A percentile compares a stretch with the other conserved stretches of the same genome.
phyloP scores from a whole-genome alignment of 31 red algal species.

The Endocladia muricata region DNA sequence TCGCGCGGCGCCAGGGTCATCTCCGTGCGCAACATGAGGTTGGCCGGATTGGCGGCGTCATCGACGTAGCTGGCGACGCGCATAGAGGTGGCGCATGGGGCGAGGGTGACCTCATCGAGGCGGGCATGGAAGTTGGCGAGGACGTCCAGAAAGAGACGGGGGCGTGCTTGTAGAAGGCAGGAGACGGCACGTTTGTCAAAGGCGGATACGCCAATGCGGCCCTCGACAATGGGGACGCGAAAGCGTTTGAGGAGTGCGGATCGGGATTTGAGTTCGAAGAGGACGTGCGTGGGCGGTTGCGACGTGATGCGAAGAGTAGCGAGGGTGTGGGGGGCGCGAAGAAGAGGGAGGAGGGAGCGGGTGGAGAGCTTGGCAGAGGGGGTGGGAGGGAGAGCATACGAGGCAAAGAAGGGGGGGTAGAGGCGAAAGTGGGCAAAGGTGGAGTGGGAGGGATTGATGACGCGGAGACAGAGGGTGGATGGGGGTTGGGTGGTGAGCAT shows the following conservation, averaged over 20 bases:
- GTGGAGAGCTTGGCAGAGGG: background rate
- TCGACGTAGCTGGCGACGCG: conserved; percentile 43
- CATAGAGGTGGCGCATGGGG: conserved; percentile 20
- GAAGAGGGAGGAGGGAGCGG: conserved; percentile 14
- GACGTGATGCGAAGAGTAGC: conserved; percentile 7
- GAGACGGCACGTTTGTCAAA: background rate
- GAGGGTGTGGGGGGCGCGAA: conserved; percentile 17
- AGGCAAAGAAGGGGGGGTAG: conserved; percentile 23
- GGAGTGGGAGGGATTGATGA: conserved; percentile 42
- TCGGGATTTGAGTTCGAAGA: conserved; percentile 13
- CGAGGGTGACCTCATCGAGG: conserved; percentile 46
- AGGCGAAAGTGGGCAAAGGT: conserved; percentile 21
- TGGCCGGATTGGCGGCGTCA: conserved; percentile 29
- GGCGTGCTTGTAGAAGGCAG: background rate
- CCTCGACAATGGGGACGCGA: conserved; percentile 31
- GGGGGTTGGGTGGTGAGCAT: conserved; percentile 23
- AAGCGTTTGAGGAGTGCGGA: conserved; percentile 35
- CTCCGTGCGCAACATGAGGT: conserved; percentile 47
- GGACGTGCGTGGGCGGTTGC: background rate
- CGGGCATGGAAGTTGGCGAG: conserved; percentile 35
- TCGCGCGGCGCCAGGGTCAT: conserved; percentile 28
- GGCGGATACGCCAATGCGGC: conserved; percentile 17
- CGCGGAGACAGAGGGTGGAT: conserved; percentile 8
- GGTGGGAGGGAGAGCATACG: background rate
- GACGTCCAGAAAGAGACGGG: conserved; percentile 30